Base-by-base conservation (phyloP, 2,329 filamentous ascomycete genomes). In the Chalaropsis ovoidea region DNA sequence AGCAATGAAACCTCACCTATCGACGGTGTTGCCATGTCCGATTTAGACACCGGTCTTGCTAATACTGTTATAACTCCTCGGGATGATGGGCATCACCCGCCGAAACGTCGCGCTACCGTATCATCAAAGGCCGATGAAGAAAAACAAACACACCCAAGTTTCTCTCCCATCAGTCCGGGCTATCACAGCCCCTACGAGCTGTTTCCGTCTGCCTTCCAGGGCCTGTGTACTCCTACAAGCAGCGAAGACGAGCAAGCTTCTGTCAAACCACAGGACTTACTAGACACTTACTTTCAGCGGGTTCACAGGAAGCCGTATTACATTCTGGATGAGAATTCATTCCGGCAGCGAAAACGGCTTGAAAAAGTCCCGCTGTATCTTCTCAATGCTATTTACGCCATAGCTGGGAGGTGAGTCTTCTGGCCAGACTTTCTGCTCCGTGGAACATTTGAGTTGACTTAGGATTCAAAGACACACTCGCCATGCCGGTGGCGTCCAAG, bases 301-400 rank as follows among this genome's bases (percentile, higher is more conserved):
- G 84, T 92, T 47, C 90, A 95, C 73, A 87, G 86, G 62, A 93
- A 91, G 72, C 89, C 90, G 1, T 94, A 88, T 70, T 85, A 89
- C 71, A 86, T 95, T 63, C 78, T 95, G 2, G 89, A 95, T 71
- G 90, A 95, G 74, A 79, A 85, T 0, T 84, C 82, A 0, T 86
- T 88, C 10, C 81, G 90, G 65, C 88, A 92, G 74, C 81, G 86
- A 27, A 76, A 90, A 68, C 86, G 89, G 70, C 75, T 85, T 10
- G 85, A 85, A 61, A 86, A 89, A 70, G 76, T 93, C 3, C 81
- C 83, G 2, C 70, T 71, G 27, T 82, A 80, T 69, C 74, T 85
- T 52, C 73, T 81, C 6, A 76, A 80, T 70, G 81, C 82, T 8
- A 81, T 86, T 62, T 86, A 81, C 69, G 83, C 84, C 17, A 79